Evolutionary conservation across 345 rosid species (phyloP).

Genomic region (Capsella bursapastoris): DNA sequence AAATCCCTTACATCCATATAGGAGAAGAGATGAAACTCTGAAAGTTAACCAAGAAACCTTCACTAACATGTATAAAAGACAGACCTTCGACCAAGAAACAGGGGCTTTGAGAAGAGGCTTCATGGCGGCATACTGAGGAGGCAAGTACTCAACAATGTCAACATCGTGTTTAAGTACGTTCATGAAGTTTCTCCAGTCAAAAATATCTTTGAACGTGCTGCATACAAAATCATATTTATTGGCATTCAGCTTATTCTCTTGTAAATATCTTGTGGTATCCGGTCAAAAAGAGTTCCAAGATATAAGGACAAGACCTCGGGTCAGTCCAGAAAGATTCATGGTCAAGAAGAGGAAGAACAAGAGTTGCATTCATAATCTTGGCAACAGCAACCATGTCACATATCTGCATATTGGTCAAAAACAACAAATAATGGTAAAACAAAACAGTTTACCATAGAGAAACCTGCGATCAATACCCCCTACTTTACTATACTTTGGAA

Average conservation of each 20-base stretch:
- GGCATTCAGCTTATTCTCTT: neutral
- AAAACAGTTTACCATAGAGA: slow-evolving; percentile 10
- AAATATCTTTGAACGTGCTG: slow-evolving; percentile 94
- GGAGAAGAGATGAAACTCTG: slow-evolving; percentile 16
- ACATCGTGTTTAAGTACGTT: slow-evolving; percentile 70
- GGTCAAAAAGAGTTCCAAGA: slow-evolving; percentile 11
- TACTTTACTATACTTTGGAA: neutral
- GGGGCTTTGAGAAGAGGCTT: slow-evolving; percentile 84
- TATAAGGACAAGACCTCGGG: slow-evolving; percentile 66
- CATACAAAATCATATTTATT: slow-evolving; percentile 9
- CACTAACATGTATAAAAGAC: slow-evolving; percentile 4
- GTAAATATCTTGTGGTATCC: neutral
- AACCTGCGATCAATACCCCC: slow-evolving; percentile 8
- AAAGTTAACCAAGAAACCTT: slow-evolving; percentile 14
- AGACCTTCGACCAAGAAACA: slow-evolving; percentile 98
- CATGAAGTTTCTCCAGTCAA: slow-evolving; percentile 93
- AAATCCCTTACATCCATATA: slow-evolving; percentile 19
- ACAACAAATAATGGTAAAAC: slow-evolving; percentile 12
- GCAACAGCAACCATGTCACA: slow-evolving; percentile 99
- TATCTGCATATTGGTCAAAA: slow-evolving; percentile 57
- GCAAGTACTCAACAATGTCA: slow-evolving; percentile 78
- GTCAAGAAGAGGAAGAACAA: slow-evolving; percentile 94
- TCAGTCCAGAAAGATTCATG: slow-evolving; percentile 97
- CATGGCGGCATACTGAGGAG: slow-evolving; percentile 51
- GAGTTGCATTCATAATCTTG: slow-evolving; percentile 92